Conservation (phyloP, 306 rosid species). For the Dalbergia cochinchinensis region DNA sequence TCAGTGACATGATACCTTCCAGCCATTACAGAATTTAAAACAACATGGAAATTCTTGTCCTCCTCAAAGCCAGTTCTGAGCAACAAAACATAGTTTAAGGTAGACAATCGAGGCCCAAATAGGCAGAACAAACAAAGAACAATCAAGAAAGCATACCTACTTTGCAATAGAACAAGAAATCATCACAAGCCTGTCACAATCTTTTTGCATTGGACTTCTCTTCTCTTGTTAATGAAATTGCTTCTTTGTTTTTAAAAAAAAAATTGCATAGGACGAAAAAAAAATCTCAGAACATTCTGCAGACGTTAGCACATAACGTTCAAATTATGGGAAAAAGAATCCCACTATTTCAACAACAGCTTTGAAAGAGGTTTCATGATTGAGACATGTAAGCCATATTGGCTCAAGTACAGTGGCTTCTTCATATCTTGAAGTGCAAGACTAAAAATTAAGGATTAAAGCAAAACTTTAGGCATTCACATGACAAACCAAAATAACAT, state of each 20-base stretch:
- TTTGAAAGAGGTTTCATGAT: too few species aligned
- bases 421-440: too few species aligned
- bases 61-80: constrained; percentile 99
- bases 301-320: background rate
- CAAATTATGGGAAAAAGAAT: too few species aligned
- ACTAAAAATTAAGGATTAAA: background rate
- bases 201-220: background rate
- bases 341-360: too few species aligned
- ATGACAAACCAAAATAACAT: too few species aligned
- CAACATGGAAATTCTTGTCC: constrained; percentile 99
- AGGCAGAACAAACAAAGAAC: background rate
- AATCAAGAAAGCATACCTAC: background rate
- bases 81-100: constrained; percentile 56
- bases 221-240: too few species aligned
- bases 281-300: constrained; percentile 5
- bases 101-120: constrained; percentile 39
- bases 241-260: too few species aligned
- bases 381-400: too few species aligned
- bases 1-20: constrained; percentile 99
- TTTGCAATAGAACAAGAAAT: constrained; percentile 26
- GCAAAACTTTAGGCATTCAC: too few species aligned
- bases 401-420: too few species aligned
- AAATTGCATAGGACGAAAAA: background rate
- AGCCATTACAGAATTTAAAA: constrained; percentile 91
- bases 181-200: constrained; percentile 8